phyloP scores from a whole-genome alignment of 306 rosid species.

The Geum urbanum region DNA sequence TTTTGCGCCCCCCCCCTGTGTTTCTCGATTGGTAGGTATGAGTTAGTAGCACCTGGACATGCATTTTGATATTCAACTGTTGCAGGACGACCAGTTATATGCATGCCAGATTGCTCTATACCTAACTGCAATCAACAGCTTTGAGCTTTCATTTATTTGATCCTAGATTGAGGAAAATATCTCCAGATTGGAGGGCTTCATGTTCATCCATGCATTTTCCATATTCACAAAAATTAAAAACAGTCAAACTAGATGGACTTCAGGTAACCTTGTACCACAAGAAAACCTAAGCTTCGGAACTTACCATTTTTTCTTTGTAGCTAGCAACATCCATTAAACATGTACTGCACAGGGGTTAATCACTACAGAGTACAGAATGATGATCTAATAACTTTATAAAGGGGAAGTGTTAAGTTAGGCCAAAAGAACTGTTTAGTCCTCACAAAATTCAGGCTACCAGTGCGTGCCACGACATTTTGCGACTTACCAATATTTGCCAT shows the following conservation, averaged over 20 bases:
- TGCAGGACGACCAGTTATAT: slow-evolving; percentile 4
- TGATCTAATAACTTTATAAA: background rate
- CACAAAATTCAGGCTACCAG: background rate
- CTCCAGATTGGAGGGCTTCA: background rate
- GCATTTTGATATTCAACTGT: slow-evolving; percentile 29
- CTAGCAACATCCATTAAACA: background rate
- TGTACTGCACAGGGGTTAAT: background rate
- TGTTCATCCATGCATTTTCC: background rate
- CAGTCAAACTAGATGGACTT: background rate
- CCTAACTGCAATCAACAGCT: background rate
- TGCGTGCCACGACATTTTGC: background rate
- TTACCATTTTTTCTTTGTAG: background rate
- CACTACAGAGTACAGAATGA: background rate
- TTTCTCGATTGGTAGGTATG: slow-evolving; percentile 34
- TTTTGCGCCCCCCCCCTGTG: slow-evolving; percentile 34
- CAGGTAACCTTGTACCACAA: too few species aligned
- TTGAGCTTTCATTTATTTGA: background rate
- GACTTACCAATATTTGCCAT: background rate
- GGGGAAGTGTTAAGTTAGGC: background rate
- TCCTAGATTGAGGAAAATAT: slow-evolving; percentile 15
- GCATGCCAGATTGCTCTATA: slow-evolving; percentile 26
- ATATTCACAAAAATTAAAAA: background rate
- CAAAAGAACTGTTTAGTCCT: background rate
- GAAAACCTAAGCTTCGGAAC: too few species aligned
- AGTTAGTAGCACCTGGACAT: slow-evolving; percentile 51